Base-by-base conservation (phyloP, 352 stramenopile species). In the Globisporangium viniferum region DNA sequence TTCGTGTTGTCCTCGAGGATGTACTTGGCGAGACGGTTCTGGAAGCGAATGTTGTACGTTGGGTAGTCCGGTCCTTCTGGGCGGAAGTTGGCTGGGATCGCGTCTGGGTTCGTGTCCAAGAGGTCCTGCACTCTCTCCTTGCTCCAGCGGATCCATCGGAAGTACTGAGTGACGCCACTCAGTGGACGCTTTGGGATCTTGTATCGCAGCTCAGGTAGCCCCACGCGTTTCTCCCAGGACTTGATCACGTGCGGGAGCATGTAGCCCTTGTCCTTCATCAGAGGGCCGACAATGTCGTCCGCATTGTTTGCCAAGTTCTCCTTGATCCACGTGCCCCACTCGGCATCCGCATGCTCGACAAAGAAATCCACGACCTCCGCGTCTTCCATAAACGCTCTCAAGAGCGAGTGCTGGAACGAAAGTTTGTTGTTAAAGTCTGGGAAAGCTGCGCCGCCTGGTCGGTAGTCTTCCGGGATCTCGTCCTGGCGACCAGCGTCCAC, bases 181-280 rank as follows among this genome's bases (percentile, higher is more conserved):
- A 88, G 66, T 0, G 70, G 65, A 9, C 64, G 71, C 67, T 84
- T 88, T 1, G 84, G 80, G 44, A 90, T 86, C 22, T 62, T 73
- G 71, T 88, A 89, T 53, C 80, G 72, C 56, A 91, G 66, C 56
- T 80, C 62, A 9, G 60, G 63, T 12, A 85, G 60, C 5, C 60
- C 64, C 24, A 67, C 62, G 9, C 75, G 77, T 51, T 84, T 85
- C 58, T 90, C 82, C 84, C 84, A 92, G 39, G 81, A 81, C 49
- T 78, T 76, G 35, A 93, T 83, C 24, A 91, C 88, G 70, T 89
- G 76, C 22, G 78, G 71, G 55, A 93, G 61, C 82, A 90, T 89
- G 60, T 89, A 89, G 9, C 77, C 80, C 59, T 77, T 81, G 72
- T 73, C 75, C 8, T 76, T 66, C 56, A 91, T 64, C 35, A 92